Conservation (phyloP, 305 asterid genomes). For the Ajuga reptans region DNA sequence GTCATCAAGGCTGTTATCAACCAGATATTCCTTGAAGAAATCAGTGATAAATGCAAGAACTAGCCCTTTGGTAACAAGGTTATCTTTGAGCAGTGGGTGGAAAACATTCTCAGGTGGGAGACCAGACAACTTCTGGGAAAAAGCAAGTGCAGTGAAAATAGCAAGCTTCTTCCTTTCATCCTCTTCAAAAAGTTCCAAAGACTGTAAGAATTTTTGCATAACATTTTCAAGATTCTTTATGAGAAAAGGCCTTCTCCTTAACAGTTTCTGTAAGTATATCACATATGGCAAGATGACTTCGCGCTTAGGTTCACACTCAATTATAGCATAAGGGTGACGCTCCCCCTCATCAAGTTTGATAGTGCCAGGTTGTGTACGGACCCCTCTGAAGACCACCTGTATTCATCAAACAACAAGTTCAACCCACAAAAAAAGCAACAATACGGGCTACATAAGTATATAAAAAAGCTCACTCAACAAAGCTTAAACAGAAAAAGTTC, state of each 20-base stretch:
- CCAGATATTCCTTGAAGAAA: constrained; percentile 89
- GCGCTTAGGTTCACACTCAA: constrained; percentile 77
- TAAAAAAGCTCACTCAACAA: neutral
- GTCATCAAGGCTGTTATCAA: constrained; percentile 94
- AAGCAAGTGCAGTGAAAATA: constrained; percentile 95
- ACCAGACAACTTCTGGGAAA: constrained; percentile 94
- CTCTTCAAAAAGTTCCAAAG: constrained; percentile 87
- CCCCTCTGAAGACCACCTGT: constrained; percentile 87
- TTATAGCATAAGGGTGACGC: constrained; percentile 81
- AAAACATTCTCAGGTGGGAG: constrained; percentile 96
- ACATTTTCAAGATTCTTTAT: constrained; percentile 98
- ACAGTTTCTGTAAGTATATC: constrained; percentile 75
- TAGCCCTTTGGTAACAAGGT: constrained; percentile 94
- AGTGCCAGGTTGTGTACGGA: constrained; percentile 97
- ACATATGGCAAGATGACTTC: constrained; percentile 88
- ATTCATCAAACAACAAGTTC: constrained; percentile 18
- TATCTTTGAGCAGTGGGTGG: constrained; percentile 95
- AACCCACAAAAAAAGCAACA: constrained; percentile 12
- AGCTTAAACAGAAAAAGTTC: neutral
- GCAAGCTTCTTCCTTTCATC: constrained; percentile 98
- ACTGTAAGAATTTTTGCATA: constrained; percentile 85
- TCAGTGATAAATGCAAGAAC: constrained; percentile 89
- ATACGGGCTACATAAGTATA: neutral
- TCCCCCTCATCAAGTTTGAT: constrained; percentile 97
- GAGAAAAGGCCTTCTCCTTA: constrained; percentile 85